Evolutionary conservation across 139 green algal species (phyloP).

Genomic region (Chlorella sorokiniana): DNA sequence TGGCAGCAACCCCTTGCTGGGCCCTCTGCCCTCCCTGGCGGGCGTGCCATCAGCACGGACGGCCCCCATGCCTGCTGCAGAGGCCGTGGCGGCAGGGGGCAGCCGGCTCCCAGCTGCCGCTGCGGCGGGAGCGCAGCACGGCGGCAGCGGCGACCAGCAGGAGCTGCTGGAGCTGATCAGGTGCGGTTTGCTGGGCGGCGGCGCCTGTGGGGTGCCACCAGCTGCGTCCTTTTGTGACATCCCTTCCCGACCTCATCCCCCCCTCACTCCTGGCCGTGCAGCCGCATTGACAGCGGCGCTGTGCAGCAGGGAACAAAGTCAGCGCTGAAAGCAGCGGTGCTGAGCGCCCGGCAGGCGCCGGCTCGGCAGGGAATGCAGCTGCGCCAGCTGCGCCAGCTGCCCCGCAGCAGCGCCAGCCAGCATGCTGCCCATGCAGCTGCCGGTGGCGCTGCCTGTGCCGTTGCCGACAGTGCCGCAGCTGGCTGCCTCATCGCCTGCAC

Average conservation of each 20-base stretch:
- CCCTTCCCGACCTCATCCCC: not conserved
- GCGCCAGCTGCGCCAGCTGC: not conserved
- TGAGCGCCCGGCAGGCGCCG: too few species aligned
- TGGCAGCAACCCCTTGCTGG: not conserved
- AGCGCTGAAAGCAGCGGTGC: not conserved
- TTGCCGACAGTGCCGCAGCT: not conserved
- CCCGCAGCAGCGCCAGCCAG: not conserved
- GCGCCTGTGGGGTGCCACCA: not conserved
- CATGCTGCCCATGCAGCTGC: not conserved
- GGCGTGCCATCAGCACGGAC: not conserved
- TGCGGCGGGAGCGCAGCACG: not conserved
- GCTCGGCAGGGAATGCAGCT: too few species aligned
- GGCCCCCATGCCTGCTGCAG: not conserved
- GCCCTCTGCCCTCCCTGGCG: not conserved
- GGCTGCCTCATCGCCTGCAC: not conserved
- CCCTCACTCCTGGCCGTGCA: not conserved
- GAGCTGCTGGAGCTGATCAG: slow-evolving; percentile 19
- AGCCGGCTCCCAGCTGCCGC: not conserved
- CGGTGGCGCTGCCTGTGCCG: slow-evolving; percentile 5
- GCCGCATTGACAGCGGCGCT: not conserved
- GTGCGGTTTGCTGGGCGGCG: not conserved
- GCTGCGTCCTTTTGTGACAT: not conserved
- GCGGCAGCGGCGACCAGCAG: not conserved
- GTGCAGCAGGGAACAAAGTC: not conserved
- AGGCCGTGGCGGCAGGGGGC: not conserved